Conservation (phyloP, 2,329 filamentous ascomycete genomes). For the Fusarium sp. region DNA sequence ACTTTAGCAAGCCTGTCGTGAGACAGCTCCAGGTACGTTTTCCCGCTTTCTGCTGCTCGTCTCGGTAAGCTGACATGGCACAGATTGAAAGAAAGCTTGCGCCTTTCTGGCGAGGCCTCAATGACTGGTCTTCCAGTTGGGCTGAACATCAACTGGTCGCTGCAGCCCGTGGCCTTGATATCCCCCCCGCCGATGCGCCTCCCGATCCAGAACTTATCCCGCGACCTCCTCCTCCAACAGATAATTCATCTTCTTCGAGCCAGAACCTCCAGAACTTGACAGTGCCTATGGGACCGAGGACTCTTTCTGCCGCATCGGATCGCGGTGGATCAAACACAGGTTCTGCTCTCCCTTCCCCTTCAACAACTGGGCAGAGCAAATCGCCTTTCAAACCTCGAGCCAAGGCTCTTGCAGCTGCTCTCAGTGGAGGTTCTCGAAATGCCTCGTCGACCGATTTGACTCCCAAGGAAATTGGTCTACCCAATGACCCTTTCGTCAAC, state of each 20-base stretch:
- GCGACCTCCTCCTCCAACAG: conserved; percentile 57
- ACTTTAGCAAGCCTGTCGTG: conserved; percentile 90
- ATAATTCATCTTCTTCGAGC: conserved; percentile 59
- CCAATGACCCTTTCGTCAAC: conserved; percentile 88
- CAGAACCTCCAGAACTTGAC: conserved; percentile 77
- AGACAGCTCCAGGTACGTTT: conserved; percentile 85
- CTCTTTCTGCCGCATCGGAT: conserved; percentile 84
- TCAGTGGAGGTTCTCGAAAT: conserved; percentile 79
- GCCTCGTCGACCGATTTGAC: conserved; percentile 76
- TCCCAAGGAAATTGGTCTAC: conserved; percentile 82
- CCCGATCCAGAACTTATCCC: conserved; percentile 74
- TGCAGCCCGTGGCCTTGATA: conserved; percentile 82
- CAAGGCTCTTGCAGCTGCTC: conserved; percentile 87
- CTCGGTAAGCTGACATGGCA: conserved; percentile 29
- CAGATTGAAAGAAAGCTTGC: conserved; percentile 93
- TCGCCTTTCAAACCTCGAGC: conserved; percentile 80
- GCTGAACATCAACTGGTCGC: conserved; percentile 95
- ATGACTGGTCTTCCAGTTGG: conserved; percentile 90
- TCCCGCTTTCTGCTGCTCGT: background rate
- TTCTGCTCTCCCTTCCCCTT: conserved; percentile 65
- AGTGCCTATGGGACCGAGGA: conserved; percentile 81
- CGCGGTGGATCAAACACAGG: conserved; percentile 69
- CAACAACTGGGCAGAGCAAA: conserved; percentile 49
- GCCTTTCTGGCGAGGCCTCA: conserved; percentile 93
- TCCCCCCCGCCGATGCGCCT: conserved; percentile 86